Conservation (phyloP, 2,329 filamentous ascomycete species). For the Akanthomyces muscarius region DNA sequence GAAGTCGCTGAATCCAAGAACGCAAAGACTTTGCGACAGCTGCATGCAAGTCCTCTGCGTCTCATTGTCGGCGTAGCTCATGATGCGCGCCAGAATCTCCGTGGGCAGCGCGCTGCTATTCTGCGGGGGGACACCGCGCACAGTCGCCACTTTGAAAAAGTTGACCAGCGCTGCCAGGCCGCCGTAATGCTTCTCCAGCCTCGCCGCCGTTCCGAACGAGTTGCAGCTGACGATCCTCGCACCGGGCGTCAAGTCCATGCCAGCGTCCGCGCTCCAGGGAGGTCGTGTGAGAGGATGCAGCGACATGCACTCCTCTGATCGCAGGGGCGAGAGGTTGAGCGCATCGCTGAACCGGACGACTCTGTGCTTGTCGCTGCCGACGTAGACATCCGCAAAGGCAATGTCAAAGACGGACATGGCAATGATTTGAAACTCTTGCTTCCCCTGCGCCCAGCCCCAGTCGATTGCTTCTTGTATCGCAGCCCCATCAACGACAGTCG, state of each 20-base stretch:
- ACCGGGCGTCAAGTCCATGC: neutral
- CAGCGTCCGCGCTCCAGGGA: slow-evolving; percentile 4
- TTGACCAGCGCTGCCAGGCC: slow-evolving; percentile 23
- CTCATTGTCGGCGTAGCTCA: neutral
- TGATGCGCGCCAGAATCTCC: neutral
- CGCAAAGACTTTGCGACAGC: neutral
- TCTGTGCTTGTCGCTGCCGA: slow-evolving; percentile 6
- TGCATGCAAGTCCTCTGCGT: neutral
- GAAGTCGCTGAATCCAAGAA: neutral
- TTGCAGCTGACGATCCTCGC: slow-evolving; percentile 9
- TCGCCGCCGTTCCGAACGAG: slow-evolving; percentile 1
- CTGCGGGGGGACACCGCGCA: neutral
- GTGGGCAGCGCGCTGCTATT: neutral
- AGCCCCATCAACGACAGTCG: slow-evolving; percentile 17
- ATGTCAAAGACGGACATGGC: slow-evolving; percentile 22
- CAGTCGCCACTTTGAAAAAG: slow-evolving; percentile 22
- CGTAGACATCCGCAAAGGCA: slow-evolving; percentile 22
- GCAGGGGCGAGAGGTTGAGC: slow-evolving; percentile 21
- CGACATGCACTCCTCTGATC: slow-evolving; percentile 15
- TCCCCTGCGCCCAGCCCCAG: slow-evolving; percentile 21
- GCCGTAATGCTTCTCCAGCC: slow-evolving; percentile 18
- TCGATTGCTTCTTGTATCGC: slow-evolving; percentile 21
- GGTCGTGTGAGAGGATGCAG: slow-evolving; percentile 20
- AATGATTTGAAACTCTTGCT: slow-evolving; percentile 21
- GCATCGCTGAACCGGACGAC: slow-evolving; percentile 18